A percentile compares a stretch with the other conserved stretches of the same genome.
Evolutionary conservation across 2,329 filamentous ascomycete genomes (phyloP).

Genomic region (Ophiocordyceps camponoti-floridani): DNA sequence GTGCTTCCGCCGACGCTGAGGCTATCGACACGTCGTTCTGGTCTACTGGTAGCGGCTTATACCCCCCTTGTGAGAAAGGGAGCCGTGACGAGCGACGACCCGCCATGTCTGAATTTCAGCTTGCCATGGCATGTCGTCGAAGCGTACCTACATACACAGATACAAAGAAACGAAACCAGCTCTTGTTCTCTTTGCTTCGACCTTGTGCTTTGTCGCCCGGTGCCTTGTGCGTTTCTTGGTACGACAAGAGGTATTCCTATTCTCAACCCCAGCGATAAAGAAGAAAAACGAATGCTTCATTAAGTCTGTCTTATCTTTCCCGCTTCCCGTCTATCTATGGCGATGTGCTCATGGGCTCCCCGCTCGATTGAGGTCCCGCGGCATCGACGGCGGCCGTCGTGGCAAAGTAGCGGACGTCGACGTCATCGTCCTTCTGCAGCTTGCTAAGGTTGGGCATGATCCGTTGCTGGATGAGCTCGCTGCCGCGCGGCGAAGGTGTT

Average conservation of each 20-base stretch:
- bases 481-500: constrained; percentile 50
- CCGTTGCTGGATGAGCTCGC: constrained; percentile 68
- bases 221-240: not conserved
- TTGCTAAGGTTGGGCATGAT: constrained; percentile 85
- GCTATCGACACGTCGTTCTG: not conserved
- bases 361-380: constrained; percentile 24
- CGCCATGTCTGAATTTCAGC: not conserved
- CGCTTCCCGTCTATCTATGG: constrained; percentile 30
- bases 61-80: not conserved
- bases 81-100: not conserved
- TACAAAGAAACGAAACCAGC: not conserved
- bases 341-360: constrained; percentile 47
- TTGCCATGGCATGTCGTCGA: not conserved
- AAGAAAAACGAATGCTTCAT: constrained; percentile 26
- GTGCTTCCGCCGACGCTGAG: constrained; percentile 45
- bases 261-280: not conserved
- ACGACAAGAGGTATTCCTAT: not conserved
- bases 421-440: constrained; percentile 91
- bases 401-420: constrained; percentile 95
- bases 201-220: not conserved
- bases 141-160: not conserved
- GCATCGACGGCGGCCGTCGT: constrained; percentile 62
- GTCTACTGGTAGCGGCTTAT: not conserved
- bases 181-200: too few species aligned
- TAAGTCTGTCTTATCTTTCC: constrained; percentile 9